Percentiles rank a stretch among this genome's conserved stretches.
Conservation (phyloP, 257 asterid species). For the Solanum etuberosum region DNA sequence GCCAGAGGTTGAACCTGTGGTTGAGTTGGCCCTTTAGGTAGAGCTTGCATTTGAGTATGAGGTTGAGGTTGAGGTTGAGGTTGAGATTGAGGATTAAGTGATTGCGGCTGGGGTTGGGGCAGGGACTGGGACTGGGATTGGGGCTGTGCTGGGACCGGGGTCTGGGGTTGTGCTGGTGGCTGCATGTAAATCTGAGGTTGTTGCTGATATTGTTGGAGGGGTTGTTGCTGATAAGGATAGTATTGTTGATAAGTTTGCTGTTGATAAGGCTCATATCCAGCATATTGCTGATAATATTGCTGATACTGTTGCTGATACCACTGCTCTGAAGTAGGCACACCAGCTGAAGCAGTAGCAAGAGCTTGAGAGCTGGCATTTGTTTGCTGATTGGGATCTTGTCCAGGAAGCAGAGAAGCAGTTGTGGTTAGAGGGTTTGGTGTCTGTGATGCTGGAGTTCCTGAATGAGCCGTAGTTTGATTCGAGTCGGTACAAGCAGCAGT, state of each 20-base stretch:
- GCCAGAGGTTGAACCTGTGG: conserved; percentile 7
- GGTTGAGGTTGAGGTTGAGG: background rate
- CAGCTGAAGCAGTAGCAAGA: conserved; percentile 25
- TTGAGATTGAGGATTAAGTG: conserved; percentile 8
- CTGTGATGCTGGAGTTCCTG: conserved; percentile 40
- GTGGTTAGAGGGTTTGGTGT: conserved; percentile 38
- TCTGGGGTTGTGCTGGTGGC: conserved; percentile 49
- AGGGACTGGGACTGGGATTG: conserved; percentile 22
- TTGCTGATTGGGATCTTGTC: conserved; percentile 39
- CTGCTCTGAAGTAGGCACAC: conserved; percentile 53
- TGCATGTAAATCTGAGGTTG: conserved; percentile 31
- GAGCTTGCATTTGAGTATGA: conserved; percentile 23
- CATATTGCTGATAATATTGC: conserved; percentile 80
- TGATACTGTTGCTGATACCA: conserved; percentile 87
- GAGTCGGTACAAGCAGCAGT: conserved; percentile 23
- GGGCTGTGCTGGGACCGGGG: conserved; percentile 21
- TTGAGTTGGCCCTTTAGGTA: conserved; percentile 14
- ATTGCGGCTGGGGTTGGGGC: background rate
- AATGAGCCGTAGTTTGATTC: conserved; percentile 29
- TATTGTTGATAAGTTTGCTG: conserved; percentile 46
- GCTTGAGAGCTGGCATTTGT: conserved; percentile 37
- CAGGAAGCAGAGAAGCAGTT: conserved; percentile 35
- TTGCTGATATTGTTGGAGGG: conserved; percentile 51
- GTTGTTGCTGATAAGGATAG: conserved; percentile 52
- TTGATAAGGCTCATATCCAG: conserved; percentile 63